Evolutionary conservation across 768 basidiomycete species (phyloP).

Genomic region (Tulasnella sp.): DNA sequence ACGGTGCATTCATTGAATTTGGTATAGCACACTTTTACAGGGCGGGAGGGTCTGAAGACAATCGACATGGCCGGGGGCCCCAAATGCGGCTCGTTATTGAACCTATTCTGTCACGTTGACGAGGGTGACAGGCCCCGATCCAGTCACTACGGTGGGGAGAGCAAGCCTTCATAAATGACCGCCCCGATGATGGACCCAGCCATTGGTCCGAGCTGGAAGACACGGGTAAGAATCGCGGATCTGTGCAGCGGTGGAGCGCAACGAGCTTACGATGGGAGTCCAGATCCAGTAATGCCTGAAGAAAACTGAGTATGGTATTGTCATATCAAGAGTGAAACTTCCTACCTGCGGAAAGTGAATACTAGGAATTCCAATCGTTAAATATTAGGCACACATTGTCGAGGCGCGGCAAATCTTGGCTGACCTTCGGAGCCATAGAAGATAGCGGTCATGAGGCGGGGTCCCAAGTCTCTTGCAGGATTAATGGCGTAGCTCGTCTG

Average conservation of each 20-base stretch:
- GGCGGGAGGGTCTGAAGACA: no score
- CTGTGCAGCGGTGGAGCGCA: not conserved
- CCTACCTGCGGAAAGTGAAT: conserved; percentile 31
- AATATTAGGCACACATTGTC: not conserved
- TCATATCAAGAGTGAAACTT: not conserved
- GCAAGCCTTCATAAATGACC: not conserved
- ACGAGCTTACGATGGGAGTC: conserved; percentile 50
- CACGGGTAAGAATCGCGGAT: not conserved
- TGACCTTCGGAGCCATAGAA: conserved; percentile 54
- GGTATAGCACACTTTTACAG: no score
- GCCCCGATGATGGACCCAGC: not conserved
- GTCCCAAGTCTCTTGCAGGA: conserved; percentile 74
- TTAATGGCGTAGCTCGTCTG: conserved; percentile 70
- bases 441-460: conserved; percentile 67
- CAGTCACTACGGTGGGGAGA: not conserved
- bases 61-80: no score
- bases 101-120: not conserved
- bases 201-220: not conserved
- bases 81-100: no score
- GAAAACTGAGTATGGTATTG: not conserved
- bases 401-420: not conserved
- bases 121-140: not conserved
- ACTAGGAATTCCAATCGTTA: not conserved
- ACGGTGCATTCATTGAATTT: no score
- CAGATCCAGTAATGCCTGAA: conserved; percentile 72